Percentiles rank a stretch among this genome's conserved stretches.
Conservation (phyloP, 345 rosid genomes). For the Balakata baccata region DNA sequence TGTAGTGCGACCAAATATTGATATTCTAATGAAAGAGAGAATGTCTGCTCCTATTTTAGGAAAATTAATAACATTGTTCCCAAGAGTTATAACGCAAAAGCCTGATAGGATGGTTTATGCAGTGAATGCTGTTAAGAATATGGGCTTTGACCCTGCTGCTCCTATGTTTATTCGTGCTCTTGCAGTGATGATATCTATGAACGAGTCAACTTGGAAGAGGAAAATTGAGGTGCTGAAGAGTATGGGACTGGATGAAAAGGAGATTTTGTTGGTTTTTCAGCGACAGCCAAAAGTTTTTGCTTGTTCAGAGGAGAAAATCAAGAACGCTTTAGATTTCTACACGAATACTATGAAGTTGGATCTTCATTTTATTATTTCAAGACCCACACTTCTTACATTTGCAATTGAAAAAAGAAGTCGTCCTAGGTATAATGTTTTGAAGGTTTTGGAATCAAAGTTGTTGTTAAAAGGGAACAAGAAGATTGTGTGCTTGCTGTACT, state of each 20-base stretch:
- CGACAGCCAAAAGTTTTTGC: slow-evolving; percentile 5
- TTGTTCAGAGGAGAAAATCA: slow-evolving; percentile 24
- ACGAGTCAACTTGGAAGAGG: slow-evolving; percentile 19
- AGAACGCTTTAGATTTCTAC: slow-evolving; percentile 24
- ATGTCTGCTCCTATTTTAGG: slow-evolving; percentile 5
- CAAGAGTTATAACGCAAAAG: slow-evolving; percentile 6
- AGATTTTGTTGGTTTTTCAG: slow-evolving; percentile 20
- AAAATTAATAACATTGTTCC: slow-evolving; percentile 8
- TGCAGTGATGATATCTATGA: slow-evolving; percentile 10
- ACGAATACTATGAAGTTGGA: slow-evolving; percentile 20
- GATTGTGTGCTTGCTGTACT: not conserved
- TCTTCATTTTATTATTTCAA: not conserved
- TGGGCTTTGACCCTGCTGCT: slow-evolving; percentile 19
- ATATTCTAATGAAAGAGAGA: slow-evolving; percentile 23
- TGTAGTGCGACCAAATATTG: slow-evolving; percentile 19
- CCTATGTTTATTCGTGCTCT: slow-evolving; percentile 20
- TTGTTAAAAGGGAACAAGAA: slow-evolving; percentile 9
- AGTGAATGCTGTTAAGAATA: slow-evolving; percentile 15
- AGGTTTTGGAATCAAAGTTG: slow-evolving; percentile 25
- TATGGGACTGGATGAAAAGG: slow-evolving; percentile 30
- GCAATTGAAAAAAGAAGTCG: slow-evolving; percentile 24
- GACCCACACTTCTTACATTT: slow-evolving; percentile 18
- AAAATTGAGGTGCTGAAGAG: slow-evolving; percentile 29
- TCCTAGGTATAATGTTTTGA: slow-evolving; percentile 24
- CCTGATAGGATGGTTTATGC: slow-evolving; percentile 14